Percentiles rank a stretch among this genome's conserved stretches.
phyloP scores from a whole-genome alignment of 768 basidiomycete genomes.

The Russula brevipes region DNA sequence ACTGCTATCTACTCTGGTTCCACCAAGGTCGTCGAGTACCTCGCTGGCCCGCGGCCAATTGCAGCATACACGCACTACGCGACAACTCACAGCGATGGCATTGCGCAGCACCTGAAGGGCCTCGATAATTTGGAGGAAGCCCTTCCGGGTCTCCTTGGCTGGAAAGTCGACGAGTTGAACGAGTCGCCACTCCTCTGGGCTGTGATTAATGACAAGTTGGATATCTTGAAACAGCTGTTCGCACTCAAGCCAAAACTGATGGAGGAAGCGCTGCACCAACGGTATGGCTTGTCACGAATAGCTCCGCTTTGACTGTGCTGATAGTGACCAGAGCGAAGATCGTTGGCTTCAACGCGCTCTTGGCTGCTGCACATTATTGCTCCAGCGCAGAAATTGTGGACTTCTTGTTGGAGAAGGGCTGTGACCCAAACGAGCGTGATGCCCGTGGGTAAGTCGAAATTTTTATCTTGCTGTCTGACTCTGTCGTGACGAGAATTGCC shows the following conservation, averaged over 20 bases:
- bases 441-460: constrained; percentile 38
- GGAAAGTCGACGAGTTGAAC: constrained; percentile 42
- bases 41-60: constrained; percentile 42
- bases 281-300: constrained; percentile 32
- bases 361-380: constrained; percentile 37
- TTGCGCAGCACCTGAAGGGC: constrained; percentile 41
- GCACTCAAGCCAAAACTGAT: constrained; percentile 41
- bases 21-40: constrained; percentile 42
- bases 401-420: constrained; percentile 44
- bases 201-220: constrained; percentile 35
- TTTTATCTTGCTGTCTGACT: not conserved
- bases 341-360: constrained; percentile 41
- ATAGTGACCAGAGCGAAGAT: constrained; percentile 40
- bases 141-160: constrained; percentile 49
- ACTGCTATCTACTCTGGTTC: constrained; percentile 1
- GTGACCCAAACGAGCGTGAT: constrained; percentile 43
- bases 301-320: not conserved
- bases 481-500: not conserved
- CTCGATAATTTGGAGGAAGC: constrained; percentile 37
- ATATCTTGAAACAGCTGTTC: constrained; percentile 43
- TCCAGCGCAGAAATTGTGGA: constrained; percentile 39
- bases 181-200: constrained; percentile 51
- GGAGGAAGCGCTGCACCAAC: constrained; percentile 38
- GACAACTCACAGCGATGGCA: constrained; percentile 38
- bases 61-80: constrained; percentile 50